Base-by-base conservation (phyloP, 306 rosid genomes). In the Corylus heterophylla region DNA sequence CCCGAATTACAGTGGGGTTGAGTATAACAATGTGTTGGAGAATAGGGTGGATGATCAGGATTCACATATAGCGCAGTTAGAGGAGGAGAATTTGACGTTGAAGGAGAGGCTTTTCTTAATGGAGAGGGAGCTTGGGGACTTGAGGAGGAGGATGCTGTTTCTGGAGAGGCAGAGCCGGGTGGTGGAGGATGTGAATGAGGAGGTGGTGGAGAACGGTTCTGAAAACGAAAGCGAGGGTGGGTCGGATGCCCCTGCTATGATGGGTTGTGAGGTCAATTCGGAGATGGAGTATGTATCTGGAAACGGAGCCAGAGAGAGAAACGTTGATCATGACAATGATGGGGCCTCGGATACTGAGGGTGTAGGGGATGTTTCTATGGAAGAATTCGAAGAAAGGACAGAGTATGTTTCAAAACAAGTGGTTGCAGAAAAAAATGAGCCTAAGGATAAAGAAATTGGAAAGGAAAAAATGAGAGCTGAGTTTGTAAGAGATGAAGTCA, bases 1-100 rank as follows among this genome's bases (percentile, higher is more conserved):
- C 83, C 97, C 96, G 4, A 91, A 91, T 69, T 90, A 90, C 67
- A 81, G 78, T 11, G 98, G 94, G 70, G 93, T 45, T 47, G 97
- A 92, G 55, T 81, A 94, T 64, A 94, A 92, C 58, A 92, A 88
- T 70, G 93, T 85, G 37, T 77, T 92, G 80, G 97, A 91, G 86
- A 94, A 91, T 78, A 84, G 91, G 83, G 97, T 94, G 29, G 98
- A 92, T 85, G 98, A 94, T 89, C 98, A 94, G 85, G 97, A 92
- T 81, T 88, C 93, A 2, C 97, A 91, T 81, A 91, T 94, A 45
- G 97, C 95, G 14, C 97, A 94, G 51, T 71, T 94, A 88, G 97
- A 94, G 88, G 97, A 94, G 75, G 98, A 94, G 81, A 94, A 94
- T 83, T 83, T 94, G 87, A 91, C 95, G 4, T 56, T 94, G 91